Base-by-base conservation (phyloP, 2,329 filamentous ascomycete genomes). In the Phaeosphaeria sp. region DNA sequence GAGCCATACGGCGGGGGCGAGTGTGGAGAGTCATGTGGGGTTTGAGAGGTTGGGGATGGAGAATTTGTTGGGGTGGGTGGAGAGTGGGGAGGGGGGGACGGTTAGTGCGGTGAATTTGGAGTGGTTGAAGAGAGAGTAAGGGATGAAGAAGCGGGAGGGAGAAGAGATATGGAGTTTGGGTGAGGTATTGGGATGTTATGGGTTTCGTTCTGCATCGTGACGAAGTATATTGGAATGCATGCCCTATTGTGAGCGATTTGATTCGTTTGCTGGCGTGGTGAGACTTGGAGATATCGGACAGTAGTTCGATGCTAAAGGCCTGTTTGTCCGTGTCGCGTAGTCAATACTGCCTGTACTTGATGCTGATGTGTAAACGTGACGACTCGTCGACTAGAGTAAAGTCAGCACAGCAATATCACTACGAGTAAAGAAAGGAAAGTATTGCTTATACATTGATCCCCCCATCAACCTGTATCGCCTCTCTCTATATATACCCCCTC, bases 1-100 rank as follows among this genome's bases (percentile, higher is more conserved):
- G n/a, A 86, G 86, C 51, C 89, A 90, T 70, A 89, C 89, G 63
- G 88, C 87, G 1, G 88, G 88, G 0, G 87, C 87, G 3, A 89
- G 87, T 36, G 80, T 89, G 15, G 87, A 89, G 72, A 88, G 87
- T 59, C 86, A 88, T 66, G 72, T 84, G n/a, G 87, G 85, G 3
- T 89, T 90, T 63, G 88, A 91, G 78, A 82, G 85, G 72, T 68
- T 90, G 71, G 85, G 84, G 33, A 89, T 91, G 83, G 79, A 86
- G 67, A 91, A 91, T 70, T 82, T 91, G 49, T 78, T 89, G 75
- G 83, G 83, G 0, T 87, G 88, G 55, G 69, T 89, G 53, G 73
- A 74, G 2, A 83, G 83, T 0, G 77, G 78, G 2, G 76, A 82
- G 57, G 76, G 76, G 2, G 77, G 82, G 51, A 77, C 86, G 2